Evolutionary conservation across 768 basidiomycete species (phyloP).

Genomic region (Phanerochaete sordida): DNA sequence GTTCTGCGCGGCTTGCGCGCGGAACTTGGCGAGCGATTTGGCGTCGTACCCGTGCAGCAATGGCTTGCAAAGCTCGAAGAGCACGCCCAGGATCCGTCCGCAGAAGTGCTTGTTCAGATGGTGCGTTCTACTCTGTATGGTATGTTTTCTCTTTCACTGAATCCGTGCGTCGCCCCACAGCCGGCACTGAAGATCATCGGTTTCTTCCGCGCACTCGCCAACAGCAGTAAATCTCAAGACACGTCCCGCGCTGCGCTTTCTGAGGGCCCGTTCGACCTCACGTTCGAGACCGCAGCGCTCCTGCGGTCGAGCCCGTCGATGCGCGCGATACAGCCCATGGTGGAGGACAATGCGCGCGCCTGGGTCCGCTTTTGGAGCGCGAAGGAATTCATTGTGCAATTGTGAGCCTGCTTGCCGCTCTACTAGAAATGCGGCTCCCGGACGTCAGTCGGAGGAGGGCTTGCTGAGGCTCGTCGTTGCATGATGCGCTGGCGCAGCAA

Average conservation of each 20-base stretch:
- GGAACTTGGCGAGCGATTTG: not conserved
- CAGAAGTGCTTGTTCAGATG: not conserved
- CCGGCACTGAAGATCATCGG: slow-evolving; percentile 9
- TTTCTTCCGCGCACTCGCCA: slow-evolving; percentile 2
- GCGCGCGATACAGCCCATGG: not conserved
- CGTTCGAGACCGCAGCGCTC: not conserved
- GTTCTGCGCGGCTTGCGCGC: not conserved
- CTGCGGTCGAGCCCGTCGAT: not conserved
- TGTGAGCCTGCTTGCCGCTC: too few species aligned
- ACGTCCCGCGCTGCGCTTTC: not conserved
- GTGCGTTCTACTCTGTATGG: not conserved
- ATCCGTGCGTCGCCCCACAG: not conserved
- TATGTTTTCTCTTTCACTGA: not conserved
- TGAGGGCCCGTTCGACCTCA: not conserved
- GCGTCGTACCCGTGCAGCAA: not conserved
- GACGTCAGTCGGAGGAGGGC: too few species aligned
- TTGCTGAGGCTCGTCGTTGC: too few species aligned
- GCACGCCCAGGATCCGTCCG: not conserved
- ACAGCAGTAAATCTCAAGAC: not conserved
- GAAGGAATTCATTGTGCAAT: not conserved
- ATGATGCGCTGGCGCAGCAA: too few species aligned
- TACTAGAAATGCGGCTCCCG: too few species aligned
- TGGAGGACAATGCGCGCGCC: not conserved
- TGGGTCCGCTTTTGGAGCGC: slow-evolving; percentile 5
- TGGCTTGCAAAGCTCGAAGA: slow-evolving; percentile 7